Evolutionary conservation across 345 rosid genomes (phyloP), one percentile per base, ranked within the genome.

Genomic region (Erucastrum elatum): DNA sequence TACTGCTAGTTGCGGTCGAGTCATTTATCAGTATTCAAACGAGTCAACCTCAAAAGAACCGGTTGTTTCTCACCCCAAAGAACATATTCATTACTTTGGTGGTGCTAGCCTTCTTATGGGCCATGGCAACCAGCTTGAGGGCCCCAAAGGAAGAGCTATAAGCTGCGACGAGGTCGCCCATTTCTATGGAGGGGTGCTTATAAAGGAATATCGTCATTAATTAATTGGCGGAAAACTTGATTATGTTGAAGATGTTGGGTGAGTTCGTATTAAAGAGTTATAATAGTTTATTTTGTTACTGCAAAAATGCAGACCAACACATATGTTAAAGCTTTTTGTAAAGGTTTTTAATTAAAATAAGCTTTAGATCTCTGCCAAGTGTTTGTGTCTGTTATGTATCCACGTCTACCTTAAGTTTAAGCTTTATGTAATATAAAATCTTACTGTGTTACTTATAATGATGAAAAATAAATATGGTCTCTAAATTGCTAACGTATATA

Each of bases 111-210:
- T 72, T 78, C 51, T 65, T 58, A 27, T 6, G 2, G 81, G 39
- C 27, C 58, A 78, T 39, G 68, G 53, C 0, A 56, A 74, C 61
- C 66, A 26, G 27, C 21, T 64, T 62, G 75, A 68, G 25, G 46
- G n/a, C 76, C 76, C 80, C 0, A 75, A 41, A 51, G 76, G 37
- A 46, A 39, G 68, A 17, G 25, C 70, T 35, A 75, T 75, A 2
- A 80, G 3, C 44, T 80, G 83, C 66, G 83, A 80, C 27, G 83
- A 80, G 72, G 83, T 80, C 1, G 59, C 31, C 17, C 0, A 58
- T 44, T 80, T 6, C 68, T 80, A 64, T 56, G 83, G 83, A 56
- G 83, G 83, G 26, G 76, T 80, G 56, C 80, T 80, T 56, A 75
- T 75, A 31, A 80, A 80, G 64, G 76, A 80, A 39, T 58, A 21